A percentile compares a stretch with the other conserved stretches of the same genome.
Evolutionary conservation across 2,329 filamentous ascomycete genomes (phyloP).

Genomic region (Phaeosphaeriaceae sp.): DNA sequence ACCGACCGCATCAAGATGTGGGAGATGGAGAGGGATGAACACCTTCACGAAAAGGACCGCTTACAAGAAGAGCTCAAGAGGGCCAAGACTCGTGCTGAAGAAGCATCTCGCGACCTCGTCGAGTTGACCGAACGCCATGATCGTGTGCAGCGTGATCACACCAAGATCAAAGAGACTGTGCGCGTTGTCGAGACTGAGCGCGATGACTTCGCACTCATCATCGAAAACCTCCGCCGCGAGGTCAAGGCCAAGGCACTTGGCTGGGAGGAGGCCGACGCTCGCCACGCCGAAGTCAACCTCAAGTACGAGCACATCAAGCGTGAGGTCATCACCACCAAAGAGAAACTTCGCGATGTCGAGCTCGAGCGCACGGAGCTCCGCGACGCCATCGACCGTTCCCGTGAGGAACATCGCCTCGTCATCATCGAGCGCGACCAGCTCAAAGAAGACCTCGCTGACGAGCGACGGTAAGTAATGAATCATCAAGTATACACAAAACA

Average conservation of each 20-base stretch:
- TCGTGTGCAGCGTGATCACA: slow-evolving; percentile 26
- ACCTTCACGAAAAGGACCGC: slow-evolving; percentile 32
- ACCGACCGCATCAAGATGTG: slow-evolving; percentile 30
- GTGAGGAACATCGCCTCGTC: slow-evolving; percentile 28
- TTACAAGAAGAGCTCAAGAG: slow-evolving; percentile 33
- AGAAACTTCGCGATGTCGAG: slow-evolving; percentile 28
- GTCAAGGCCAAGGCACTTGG: slow-evolving; percentile 24
- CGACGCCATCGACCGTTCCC: slow-evolving; percentile 20
- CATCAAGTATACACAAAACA: background rate
- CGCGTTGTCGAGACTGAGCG: slow-evolving; percentile 27
- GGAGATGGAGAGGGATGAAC: slow-evolving; percentile 30
- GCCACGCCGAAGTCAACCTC: slow-evolving; percentile 23
- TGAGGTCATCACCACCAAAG: slow-evolving; percentile 30
- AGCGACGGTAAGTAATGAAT: slow-evolving; percentile 5
- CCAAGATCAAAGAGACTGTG: slow-evolving; percentile 29
- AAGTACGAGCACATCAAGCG: slow-evolving; percentile 34
- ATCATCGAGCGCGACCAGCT: slow-evolving; percentile 32
- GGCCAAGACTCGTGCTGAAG: slow-evolving; percentile 24
- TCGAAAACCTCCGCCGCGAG: slow-evolving; percentile 30
- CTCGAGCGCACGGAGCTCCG: slow-evolving; percentile 25
- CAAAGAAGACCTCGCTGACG: slow-evolving; percentile 29
- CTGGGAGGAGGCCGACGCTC: slow-evolving; percentile 30
- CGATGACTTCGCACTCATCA: slow-evolving; percentile 26
- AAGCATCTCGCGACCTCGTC: slow-evolving; percentile 26
- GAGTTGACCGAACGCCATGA: slow-evolving; percentile 32